Percentiles rank a stretch among this genome's conserved stretches.
Conservation (phyloP, 805 yeast genomes). For the Maudiozyma barnettii region DNA sequence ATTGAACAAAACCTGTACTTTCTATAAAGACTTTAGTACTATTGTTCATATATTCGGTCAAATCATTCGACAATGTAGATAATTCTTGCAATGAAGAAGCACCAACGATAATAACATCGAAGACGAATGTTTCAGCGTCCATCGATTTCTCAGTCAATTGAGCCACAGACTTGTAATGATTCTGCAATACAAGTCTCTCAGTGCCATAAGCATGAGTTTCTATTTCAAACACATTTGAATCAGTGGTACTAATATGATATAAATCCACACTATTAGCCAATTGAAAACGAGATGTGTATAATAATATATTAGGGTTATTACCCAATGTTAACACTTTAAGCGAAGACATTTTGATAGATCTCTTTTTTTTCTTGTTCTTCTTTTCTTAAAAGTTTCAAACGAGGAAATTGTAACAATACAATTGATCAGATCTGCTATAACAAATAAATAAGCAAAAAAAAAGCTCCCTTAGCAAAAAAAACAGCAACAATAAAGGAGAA, state of each 20-base stretch:
- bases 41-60: slow-evolving; percentile 24
- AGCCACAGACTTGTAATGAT: slow-evolving; percentile 22
- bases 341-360: slow-evolving; percentile 10
- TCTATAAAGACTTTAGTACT: slow-evolving; percentile 53
- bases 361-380: neutral
- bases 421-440: too few species aligned
- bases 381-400: too few species aligned
- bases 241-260: slow-evolving; percentile 24
- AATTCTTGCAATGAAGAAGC: slow-evolving; percentile 45
- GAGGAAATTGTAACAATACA: too few species aligned
- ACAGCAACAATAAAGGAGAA: too few species aligned
- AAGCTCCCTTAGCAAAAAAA: too few species aligned
- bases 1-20: slow-evolving; percentile 59
- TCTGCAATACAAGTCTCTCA: slow-evolving; percentile 16
- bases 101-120: slow-evolving; percentile 40
- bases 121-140: slow-evolving; percentile 9
- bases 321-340: slow-evolving; percentile 25
- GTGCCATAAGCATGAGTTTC: slow-evolving; percentile 24
- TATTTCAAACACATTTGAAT: slow-evolving; percentile 13
- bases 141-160: slow-evolving; percentile 7
- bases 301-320: slow-evolving; percentile 23
- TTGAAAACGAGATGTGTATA: slow-evolving; percentile 28
- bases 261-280: slow-evolving; percentile 29
- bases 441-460: too few species aligned
- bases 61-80: slow-evolving; percentile 32